Evolutionary conservation across 441 rosid species (phyloP).

Genomic region (Capsella rubella): DNA sequence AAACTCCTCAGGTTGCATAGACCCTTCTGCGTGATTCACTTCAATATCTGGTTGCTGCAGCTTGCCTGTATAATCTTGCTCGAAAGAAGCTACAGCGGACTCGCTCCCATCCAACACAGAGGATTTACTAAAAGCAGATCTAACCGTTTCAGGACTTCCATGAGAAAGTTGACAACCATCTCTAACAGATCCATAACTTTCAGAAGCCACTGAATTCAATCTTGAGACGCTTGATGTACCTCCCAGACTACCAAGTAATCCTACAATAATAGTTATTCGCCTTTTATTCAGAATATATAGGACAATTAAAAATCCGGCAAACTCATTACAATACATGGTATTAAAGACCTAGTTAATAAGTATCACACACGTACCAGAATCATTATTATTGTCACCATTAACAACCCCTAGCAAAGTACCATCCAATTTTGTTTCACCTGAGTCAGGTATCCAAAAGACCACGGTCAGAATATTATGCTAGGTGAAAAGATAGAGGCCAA

Average conservation of each 20-base stretch:
- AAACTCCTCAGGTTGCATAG: constrained; percentile 53
- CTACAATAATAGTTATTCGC: constrained; percentile 40
- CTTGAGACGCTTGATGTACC: constrained; percentile 24
- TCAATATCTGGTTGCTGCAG: constrained; percentile 41
- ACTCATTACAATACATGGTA: constrained; percentile 1
- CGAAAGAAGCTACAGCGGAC: constrained; percentile 44
- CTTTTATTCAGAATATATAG: constrained; percentile 24
- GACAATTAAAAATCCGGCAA: background rate
- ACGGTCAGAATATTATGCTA: constrained; percentile 26
- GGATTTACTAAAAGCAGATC: constrained; percentile 27
- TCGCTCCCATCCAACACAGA: constrained; percentile 25
- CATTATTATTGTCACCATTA: constrained; percentile 36
- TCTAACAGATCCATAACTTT: constrained; percentile 30
- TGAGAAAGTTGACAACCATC: constrained; percentile 32
- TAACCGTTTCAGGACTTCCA: constrained; percentile 41
- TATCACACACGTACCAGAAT: constrained; percentile 34
- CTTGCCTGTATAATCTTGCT: constrained; percentile 39
- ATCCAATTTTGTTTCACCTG: constrained; percentile 37
- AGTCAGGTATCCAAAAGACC: constrained; percentile 33
- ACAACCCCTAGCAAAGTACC: constrained; percentile 36
- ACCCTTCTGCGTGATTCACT: constrained; percentile 35
- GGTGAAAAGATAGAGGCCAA: constrained; percentile 29
- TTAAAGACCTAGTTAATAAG: background rate
- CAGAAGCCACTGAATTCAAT: constrained; percentile 28
- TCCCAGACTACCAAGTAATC: constrained; percentile 40